These are phyloP conservation scores for Mrakia blollopis DNA, from an alignment of 768 basidiomycete species.

Conservation along the genomic window DNA sequence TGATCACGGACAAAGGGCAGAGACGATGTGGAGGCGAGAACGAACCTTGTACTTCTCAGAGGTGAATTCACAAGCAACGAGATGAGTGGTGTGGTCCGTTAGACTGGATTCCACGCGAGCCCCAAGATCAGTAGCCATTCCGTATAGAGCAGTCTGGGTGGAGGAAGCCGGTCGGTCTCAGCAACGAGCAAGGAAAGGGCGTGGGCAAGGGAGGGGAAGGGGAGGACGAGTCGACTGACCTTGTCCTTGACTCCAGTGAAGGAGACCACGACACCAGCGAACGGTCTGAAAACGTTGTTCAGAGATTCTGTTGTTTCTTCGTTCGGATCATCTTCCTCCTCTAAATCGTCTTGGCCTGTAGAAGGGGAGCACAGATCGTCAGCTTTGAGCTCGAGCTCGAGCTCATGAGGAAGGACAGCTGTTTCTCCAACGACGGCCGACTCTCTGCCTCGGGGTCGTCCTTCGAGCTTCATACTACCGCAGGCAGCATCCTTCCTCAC, in stretches of 20 bases:
- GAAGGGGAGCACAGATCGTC: background rate
- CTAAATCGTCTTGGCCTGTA: background rate
- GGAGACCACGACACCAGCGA: slow-evolving; percentile 61
- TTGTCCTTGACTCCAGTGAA: slow-evolving; percentile 76
- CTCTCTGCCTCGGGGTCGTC: background rate
- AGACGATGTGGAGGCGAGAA: slow-evolving; percentile 25
- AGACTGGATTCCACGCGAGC: slow-evolving; percentile 64
- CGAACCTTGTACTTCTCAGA: slow-evolving; percentile 76
- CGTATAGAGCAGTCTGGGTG: slow-evolving; percentile 63
- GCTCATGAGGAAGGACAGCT: background rate
- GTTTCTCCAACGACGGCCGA: no score
- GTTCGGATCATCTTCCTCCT: slow-evolving; percentile 4
- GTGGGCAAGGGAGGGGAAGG: slow-evolving; percentile 29
- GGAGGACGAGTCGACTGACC: slow-evolving; percentile 48
- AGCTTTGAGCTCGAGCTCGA: background rate
- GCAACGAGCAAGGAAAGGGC: background rate
- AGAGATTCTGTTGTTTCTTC: slow-evolving; percentile 13
- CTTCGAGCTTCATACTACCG: background rate
- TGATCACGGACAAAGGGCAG: background rate
- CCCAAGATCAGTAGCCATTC: slow-evolving; percentile 74
- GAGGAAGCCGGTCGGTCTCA: background rate
- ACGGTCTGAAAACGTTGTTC: slow-evolving; percentile 38
- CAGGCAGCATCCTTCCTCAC: background rate
- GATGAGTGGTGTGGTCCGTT: slow-evolving; percentile 81
- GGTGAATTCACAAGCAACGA: slow-evolving; percentile 73